phyloP scores from a whole-genome alignment of 805 yeast genomes.

The Metschnikowia aberdeeniae region DNA sequence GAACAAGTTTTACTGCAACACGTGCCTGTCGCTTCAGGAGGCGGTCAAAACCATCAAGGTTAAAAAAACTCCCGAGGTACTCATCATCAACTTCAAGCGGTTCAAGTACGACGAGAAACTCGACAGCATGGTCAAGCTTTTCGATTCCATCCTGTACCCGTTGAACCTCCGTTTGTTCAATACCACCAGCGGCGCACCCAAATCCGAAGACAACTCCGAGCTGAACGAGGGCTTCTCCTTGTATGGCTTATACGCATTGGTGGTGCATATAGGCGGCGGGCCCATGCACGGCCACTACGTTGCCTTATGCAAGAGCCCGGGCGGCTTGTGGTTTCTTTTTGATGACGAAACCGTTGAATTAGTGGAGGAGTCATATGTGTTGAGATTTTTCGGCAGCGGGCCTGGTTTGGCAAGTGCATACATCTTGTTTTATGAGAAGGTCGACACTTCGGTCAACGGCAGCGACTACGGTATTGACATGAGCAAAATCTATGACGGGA shows the following conservation, averaged over 20 bases:
- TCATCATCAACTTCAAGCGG: slow-evolving; percentile 83
- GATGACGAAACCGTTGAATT: slow-evolving; percentile 95
- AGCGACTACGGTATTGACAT: slow-evolving; percentile 54
- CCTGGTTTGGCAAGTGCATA: slow-evolving; percentile 91
- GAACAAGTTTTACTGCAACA: slow-evolving; percentile 90
- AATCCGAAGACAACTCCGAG: not conserved
- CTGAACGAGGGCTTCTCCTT: slow-evolving; percentile 25
- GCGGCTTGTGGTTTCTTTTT: slow-evolving; percentile 83
- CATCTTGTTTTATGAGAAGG: slow-evolving; percentile 67
- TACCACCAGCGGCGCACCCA: slow-evolving; percentile 39
- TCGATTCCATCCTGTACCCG: slow-evolving; percentile 82
- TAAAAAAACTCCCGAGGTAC: slow-evolving; percentile 67
- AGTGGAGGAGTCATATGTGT: slow-evolving; percentile 77
- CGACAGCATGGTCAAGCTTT: slow-evolving; percentile 78
- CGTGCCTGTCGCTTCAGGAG: slow-evolving; percentile 86
- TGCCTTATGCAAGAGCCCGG: slow-evolving; percentile 71
- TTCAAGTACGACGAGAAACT: slow-evolving; percentile 86
- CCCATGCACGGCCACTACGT: slow-evolving; percentile 98
- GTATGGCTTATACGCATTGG: slow-evolving; percentile 81
- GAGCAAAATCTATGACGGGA: slow-evolving; percentile 69
- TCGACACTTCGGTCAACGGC: slow-evolving; percentile 37
- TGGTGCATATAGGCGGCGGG: slow-evolving; percentile 95
- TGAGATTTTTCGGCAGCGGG: slow-evolving; percentile 82
- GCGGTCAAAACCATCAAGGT: slow-evolving; percentile 87
- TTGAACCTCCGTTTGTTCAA: slow-evolving; percentile 63